Evolutionary conservation across 345 rosid genomes (phyloP), one percentile per base, ranked within the genome.

Genomic region (Microcos paniculata): DNA sequence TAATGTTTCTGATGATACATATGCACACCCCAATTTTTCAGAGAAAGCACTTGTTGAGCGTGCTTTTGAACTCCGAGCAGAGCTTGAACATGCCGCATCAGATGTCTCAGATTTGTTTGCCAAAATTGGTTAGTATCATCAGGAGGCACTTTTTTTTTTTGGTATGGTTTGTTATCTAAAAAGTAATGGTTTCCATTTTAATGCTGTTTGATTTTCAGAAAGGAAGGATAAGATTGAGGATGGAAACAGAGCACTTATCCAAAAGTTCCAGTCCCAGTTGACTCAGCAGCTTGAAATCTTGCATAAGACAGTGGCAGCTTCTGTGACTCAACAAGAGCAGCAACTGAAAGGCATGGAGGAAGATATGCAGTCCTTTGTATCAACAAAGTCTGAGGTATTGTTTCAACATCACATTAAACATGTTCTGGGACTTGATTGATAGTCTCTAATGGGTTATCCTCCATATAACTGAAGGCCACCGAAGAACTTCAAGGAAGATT

Each of bases 211-310:
- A 73, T 63, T 76, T 86, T 82, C 92, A 94, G 98, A 96, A 78
- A 79, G 95, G 82, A 96, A 96, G 83, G 96, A 94, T 80, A 91
- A 87, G 86, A 96, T 96, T 38, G 99, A 96, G 84, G 97, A 91
- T 30, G 92, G 88, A 70, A 96, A 96, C 81, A 90, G 84, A 83
- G 77, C 73, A 63, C 90, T 94, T 71, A 84, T 94, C 73, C 91
- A 85, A 80, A 88, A 82, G 71, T 96, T 93, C 78, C 95, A 90
- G 87, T 87, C 91, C 81, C 95, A 92, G 49, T 78, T 96, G 81
- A 92, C 90, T 31, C 93, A 91, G 70, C 97, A 92, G 80, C 95
- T 96, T 75, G 95, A 90, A 77, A 78, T 88, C 72, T 88, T 96
- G 91, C 99, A 94, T 68, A 90, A 84, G 88, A 87, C 92, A 53